Percentiles rank a stretch among this genome's conserved stretches.
Conservation (phyloP, 768 basidiomycete genomes). For the Mycena albidolilacea region DNA sequence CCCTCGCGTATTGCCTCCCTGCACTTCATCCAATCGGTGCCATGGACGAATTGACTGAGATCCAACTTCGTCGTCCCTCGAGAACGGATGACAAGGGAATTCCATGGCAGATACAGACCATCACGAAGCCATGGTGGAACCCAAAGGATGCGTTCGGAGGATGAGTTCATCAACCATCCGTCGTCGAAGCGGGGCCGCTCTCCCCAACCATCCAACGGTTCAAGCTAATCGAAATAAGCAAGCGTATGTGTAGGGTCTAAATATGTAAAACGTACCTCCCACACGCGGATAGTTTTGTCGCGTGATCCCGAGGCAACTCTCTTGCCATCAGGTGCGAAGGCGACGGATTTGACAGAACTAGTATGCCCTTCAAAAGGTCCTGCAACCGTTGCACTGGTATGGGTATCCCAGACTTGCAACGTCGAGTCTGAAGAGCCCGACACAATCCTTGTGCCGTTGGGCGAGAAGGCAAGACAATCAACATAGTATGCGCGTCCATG, state of each 20-base stretch:
- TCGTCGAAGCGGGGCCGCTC: not conserved
- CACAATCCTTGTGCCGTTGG: too few species aligned
- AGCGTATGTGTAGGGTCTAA: not conserved
- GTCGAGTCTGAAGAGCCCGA: too few species aligned
- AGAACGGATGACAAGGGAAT: not conserved
- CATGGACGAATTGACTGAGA: constrained; percentile 12
- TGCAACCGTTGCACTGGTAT: too few species aligned
- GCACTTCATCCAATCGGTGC: constrained; percentile 16
- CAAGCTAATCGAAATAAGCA: not conserved
- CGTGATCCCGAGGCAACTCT: too few species aligned
- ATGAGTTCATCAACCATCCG: constrained; percentile 7
- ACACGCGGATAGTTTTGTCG: too few species aligned
- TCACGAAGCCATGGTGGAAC: constrained; percentile 9
- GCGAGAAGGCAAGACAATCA: too few species aligned
- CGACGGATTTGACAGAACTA: too few species aligned
- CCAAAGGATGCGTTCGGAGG: not conserved
- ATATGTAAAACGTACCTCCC: too few species aligned
- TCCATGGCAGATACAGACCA: not conserved
- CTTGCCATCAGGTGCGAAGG: too few species aligned
- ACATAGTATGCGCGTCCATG: not conserved
- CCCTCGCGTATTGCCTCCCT: constrained; percentile 15
- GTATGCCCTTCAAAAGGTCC: too few species aligned
- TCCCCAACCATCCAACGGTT: not conserved
- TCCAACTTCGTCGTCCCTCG: constrained; percentile 1
- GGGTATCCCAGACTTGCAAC: too few species aligned